phyloP scores from a whole-genome alignment of 1,284 basidiomycete species.

The Trichosporon coremiiforme region DNA sequence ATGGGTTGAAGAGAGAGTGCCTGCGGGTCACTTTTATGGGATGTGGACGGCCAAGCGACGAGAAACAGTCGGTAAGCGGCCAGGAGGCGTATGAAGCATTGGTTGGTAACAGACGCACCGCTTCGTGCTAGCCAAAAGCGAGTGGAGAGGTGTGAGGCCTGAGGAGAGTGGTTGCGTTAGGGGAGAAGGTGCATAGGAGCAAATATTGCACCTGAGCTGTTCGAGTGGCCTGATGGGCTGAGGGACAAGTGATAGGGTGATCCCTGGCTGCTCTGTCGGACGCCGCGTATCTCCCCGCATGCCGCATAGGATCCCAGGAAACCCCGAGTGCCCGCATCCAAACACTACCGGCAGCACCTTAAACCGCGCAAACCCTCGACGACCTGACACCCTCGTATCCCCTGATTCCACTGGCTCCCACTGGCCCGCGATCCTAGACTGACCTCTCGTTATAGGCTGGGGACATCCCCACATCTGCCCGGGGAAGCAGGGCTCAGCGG shows the following conservation, averaged over 20 bases:
- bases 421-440: background rate
- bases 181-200: slow-evolving; percentile 12
- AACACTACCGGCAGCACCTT: slow-evolving; percentile 6
- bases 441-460: background rate
- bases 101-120: slow-evolving; percentile 18
- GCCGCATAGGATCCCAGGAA: background rate
- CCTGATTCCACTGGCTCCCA: slow-evolving; percentile 9
- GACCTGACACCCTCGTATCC: slow-evolving; percentile 11
- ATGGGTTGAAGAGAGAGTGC: slow-evolving; percentile 5
- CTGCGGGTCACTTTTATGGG: slow-evolving; percentile 7
- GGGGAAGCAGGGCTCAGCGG: slow-evolving; percentile 4
- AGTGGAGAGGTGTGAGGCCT: background rate
- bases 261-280: slow-evolving; percentile 9
- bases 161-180: background rate
- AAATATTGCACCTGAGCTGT: slow-evolving; percentile 8
- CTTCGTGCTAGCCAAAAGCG: slow-evolving; percentile 1
- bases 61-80: background rate
- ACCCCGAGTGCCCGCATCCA: background rate
- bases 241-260: slow-evolving; percentile 14
- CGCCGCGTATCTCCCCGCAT: slow-evolving; percentile 18
- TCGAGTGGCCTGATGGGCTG: background rate
- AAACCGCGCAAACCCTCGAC: slow-evolving; percentile 1
- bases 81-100: slow-evolving; percentile 17
- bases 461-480: slow-evolving; percentile 11
- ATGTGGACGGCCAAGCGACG: slow-evolving; percentile 6